Percentiles rank a stretch among this genome's conserved stretches.
Evolutionary conservation across 1,284 basidiomycete species (phyloP).

Genomic region (Ustilago shanxiensis): DNA sequence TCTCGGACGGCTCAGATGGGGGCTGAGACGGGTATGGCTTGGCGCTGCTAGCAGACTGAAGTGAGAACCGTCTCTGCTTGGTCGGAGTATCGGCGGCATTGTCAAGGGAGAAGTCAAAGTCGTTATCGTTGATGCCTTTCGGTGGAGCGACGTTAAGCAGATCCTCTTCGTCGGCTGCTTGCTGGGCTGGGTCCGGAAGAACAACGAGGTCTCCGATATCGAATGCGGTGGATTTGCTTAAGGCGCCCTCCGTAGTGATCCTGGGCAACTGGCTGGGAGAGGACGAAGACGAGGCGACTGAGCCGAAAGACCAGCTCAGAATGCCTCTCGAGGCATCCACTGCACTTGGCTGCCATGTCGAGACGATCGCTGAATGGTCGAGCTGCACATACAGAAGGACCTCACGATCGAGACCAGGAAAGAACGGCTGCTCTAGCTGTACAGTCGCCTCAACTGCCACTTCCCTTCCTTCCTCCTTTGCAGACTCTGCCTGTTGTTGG

Average conservation of each 20-base stretch:
- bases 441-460: conserved; percentile 27
- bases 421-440: conserved; percentile 27
- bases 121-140: conserved; percentile 33
- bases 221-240: not conserved
- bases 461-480: not conserved
- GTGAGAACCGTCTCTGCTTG: conserved; percentile 43
- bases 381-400: conserved; percentile 34
- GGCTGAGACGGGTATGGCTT: conserved; percentile 16
- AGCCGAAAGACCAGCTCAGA: conserved; percentile 26
- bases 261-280: conserved; percentile 11
- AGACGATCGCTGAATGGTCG: not conserved
- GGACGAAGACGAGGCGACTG: not conserved
- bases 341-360: conserved; percentile 15
- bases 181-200: conserved; percentile 21
- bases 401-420: conserved; percentile 43
- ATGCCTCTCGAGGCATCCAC: conserved; percentile 43
- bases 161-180: conserved; percentile 36
- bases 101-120: conserved; percentile 49
- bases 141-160: conserved; percentile 41
- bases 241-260: not conserved
- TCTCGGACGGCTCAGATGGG: conserved; percentile 19
- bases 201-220: conserved; percentile 33
- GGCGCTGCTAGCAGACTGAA: conserved; percentile 34
- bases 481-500: not conserved
- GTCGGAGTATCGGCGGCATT: conserved; percentile 11